Evolutionary conservation across 177 flowering plant genomes (phyloP).

Genomic region (Vitis hybrid): DNA sequence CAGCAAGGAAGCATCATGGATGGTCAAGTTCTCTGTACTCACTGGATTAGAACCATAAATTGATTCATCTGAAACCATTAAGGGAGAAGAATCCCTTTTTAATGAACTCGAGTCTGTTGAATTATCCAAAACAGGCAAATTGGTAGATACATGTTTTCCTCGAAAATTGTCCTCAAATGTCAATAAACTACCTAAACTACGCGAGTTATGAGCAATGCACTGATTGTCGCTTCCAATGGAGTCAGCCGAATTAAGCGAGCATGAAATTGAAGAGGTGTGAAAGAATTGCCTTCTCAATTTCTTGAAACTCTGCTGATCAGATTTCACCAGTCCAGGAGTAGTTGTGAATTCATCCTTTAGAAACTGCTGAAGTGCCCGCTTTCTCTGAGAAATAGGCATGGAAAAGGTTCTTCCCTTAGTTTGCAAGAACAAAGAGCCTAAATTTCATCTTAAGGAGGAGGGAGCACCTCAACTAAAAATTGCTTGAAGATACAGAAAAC

Average conservation of each 20-base stretch:
- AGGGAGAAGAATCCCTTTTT: background rate
- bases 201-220: background rate
- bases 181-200: conserved; percentile 7
- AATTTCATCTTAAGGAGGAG: too few species aligned
- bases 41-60: conserved; percentile 15
- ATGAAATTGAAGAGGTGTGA: conserved; percentile 16
- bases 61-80: conserved; percentile 24
- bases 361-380: conserved; percentile 19
- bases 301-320: conserved; percentile 10
- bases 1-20: conserved; percentile 1
- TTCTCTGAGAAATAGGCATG: conserved; percentile 21
- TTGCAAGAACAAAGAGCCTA: background rate
- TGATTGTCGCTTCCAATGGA: conserved; percentile 3
- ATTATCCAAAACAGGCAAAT: conserved; percentile 13
- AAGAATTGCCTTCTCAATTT: background rate
- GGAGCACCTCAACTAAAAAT: background rate
- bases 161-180: conserved; percentile 1
- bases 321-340: conserved; percentile 9
- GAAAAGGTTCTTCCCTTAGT: conserved; percentile 1
- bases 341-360: background rate
- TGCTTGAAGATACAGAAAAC: background rate
- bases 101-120: conserved; percentile 5
- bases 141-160: conserved; percentile 4
- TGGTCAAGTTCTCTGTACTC: conserved; percentile 12
- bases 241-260: conserved; percentile 5